phyloP scores from a whole-genome alignment of 176 grass and related monocot genomes.

The Eremochloa ophiuroides region DNA sequence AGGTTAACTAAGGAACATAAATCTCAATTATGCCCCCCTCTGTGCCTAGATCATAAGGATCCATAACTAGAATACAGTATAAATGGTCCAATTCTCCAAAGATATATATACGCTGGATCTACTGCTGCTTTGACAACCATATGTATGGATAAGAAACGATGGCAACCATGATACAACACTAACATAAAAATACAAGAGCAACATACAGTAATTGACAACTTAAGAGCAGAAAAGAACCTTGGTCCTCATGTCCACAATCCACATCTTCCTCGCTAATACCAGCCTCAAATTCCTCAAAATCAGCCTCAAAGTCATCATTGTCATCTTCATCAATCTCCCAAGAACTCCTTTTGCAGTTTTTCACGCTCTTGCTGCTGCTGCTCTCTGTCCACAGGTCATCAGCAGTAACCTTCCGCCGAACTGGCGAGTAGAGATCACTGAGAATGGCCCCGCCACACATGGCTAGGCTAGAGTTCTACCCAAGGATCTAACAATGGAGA shows the following conservation, averaged over 20 bases:
- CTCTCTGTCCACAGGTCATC: not conserved
- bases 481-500: constrained; percentile 6
- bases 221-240: constrained; percentile 3
- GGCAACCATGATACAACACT: not conserved
- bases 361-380: not conserved
- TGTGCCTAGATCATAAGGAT: not conserved
- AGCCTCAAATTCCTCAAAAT: constrained; percentile 27
- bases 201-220: not conserved
- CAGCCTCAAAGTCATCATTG: constrained; percentile 15
- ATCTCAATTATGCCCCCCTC: not conserved
- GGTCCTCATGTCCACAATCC: not conserved
- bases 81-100: not conserved
- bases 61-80: not conserved
- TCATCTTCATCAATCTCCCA: not conserved
- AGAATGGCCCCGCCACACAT: constrained; percentile 31
- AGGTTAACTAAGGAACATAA: not conserved
- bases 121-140: not conserved
- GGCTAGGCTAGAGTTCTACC: not conserved
- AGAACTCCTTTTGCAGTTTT: not conserved
- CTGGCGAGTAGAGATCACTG: constrained; percentile 1
- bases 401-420: not conserved
- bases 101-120: not conserved
- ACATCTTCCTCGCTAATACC: not conserved
- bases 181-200: not conserved
- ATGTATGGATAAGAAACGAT: not conserved